Conservation (phyloP, 352 stramenopile genomes). For the Pythium sukuiense region DNA sequence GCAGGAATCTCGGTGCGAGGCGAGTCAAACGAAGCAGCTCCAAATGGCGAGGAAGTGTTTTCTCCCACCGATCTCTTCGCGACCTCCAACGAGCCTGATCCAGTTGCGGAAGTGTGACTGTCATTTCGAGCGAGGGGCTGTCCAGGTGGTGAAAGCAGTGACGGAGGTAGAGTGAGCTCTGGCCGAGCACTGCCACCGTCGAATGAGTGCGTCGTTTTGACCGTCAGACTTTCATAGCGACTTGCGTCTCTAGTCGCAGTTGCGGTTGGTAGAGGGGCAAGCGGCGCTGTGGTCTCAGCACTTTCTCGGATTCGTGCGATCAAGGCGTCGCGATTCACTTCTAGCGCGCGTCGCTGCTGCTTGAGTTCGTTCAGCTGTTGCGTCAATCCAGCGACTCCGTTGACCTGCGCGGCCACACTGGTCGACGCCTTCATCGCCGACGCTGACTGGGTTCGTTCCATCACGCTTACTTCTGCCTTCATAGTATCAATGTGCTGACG, state of each 20-base stretch:
- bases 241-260: constrained; percentile 9
- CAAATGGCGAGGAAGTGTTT: not conserved
- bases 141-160: constrained; percentile 2
- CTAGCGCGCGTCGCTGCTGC: constrained; percentile 16
- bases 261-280: not conserved
- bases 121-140: not conserved
- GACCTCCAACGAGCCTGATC: not conserved
- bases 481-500: constrained; percentile 11
- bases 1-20: constrained; percentile 20
- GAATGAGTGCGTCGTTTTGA: constrained; percentile 13
- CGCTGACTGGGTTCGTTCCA: constrained; percentile 16
- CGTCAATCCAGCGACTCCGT: constrained; percentile 3
- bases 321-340: constrained; percentile 15
- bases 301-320: constrained; percentile 1
- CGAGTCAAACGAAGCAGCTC: constrained; percentile 17
- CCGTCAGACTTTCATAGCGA: constrained; percentile 22
- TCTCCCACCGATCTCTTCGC: not conserved
- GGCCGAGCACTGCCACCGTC: not conserved
- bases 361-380: constrained; percentile 22
- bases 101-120: not conserved
- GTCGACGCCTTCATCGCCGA: not conserved
- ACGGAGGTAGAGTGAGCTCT: constrained; percentile 10
- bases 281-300: not conserved
- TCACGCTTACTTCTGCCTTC: constrained; percentile 14
- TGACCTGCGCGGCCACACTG: not conserved